Evolutionary conservation across 2,329 filamentous ascomycete species (phyloP), one percentile per base, ranked within the genome.

Genomic region (Didymella glomerata): DNA sequence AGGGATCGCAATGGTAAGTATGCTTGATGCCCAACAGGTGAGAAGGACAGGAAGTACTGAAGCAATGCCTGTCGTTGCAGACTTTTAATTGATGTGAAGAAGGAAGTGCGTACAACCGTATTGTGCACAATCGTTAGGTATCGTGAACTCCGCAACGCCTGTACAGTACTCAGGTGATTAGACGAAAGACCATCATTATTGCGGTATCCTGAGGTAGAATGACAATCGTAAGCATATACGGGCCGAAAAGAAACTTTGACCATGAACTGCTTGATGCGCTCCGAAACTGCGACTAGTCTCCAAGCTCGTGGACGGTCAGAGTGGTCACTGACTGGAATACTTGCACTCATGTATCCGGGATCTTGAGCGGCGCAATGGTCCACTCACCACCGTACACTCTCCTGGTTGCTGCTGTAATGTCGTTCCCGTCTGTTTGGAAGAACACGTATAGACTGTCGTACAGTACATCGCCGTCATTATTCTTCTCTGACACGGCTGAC

Each of bases 371-470:
- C 2, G 65, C 72, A 48, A 66, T 65, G 1, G 67, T 71, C 73
- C 73, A 76, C 47, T 74, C 67, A 0, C 73, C 73, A 2, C 65
- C 68, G 0, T 32, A 42, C 16, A 72, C 51, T 5, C 60, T 56
- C 46, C 73, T 61, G 8, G 68, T 69, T 36, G 74, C 73, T 0
- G 65, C 72, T 3, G 66, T 74, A 11, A 76, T 70, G 41, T 76
- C 73, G 53, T 71, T 64, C 0, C 73, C 72, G 0, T 48, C 52
- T 1, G 66, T 69, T 49, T 76, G 72, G 34, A 70, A 75, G 49
- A 76, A 76, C 2, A 75, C 72, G 53, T 74, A 75, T 32, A 76
- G 45, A 47, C 68, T 74, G 32, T 69, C 64, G 63, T 69, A 71
- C 25, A 57, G 32, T 8, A 53, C 59, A n/a, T 46, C 54, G 22